Conservation (phyloP, 2,329 filamentous ascomycete genomes). For the Trichoderma koningiopsis region DNA sequence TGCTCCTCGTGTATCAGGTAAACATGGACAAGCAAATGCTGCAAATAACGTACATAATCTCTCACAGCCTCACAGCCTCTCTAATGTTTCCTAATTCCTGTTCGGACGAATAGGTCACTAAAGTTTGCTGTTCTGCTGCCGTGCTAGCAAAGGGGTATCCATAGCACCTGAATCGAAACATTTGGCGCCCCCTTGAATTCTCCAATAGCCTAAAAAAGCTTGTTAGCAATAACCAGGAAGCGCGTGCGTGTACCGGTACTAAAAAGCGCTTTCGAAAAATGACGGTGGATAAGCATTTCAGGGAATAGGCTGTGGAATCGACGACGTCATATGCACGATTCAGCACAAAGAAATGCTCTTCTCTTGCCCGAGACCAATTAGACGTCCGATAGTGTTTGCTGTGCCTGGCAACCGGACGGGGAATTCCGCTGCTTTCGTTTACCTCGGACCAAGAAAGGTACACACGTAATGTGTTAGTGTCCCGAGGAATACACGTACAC, state of each 20-base stretch:
- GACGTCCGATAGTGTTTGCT: neutral
- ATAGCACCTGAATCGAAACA: neutral
- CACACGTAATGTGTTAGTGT: neutral
- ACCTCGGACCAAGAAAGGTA: neutral
- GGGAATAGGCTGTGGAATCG: neutral
- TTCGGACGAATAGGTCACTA: neutral
- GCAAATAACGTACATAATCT: neutral
- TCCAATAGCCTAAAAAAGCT: conserved; percentile 17
- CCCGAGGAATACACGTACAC: neutral
- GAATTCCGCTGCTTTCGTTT: neutral
- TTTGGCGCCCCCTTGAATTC: neutral
- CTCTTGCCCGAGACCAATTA: neutral
- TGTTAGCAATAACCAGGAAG: neutral
- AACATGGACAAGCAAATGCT: neutral
- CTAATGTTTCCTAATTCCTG: neutral
- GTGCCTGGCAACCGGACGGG: neutral
- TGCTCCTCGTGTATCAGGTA: neutral
- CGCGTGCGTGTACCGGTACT: neutral
- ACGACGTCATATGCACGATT: conserved; percentile 18
- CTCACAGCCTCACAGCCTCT: neutral
- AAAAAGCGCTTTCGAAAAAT: neutral
- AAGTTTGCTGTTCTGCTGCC: neutral
- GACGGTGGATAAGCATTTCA: neutral
- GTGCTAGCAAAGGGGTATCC: neutral
- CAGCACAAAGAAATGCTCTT: neutral